Evolutionary conservation across 1,139 yeast genomes (phyloP).

Genomic region (Meyerozyma sp.): DNA sequence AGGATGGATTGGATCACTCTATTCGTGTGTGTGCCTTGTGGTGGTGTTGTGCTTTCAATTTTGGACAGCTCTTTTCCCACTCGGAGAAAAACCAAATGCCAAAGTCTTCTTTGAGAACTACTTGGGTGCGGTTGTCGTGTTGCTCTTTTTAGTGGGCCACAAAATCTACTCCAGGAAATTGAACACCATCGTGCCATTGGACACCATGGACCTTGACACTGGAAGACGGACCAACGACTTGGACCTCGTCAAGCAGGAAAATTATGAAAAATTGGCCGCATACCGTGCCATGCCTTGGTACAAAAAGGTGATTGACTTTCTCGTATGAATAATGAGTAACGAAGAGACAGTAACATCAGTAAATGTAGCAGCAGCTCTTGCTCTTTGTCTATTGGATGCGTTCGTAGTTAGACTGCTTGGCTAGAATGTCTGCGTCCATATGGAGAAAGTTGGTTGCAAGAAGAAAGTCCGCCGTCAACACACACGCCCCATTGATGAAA

Average conservation of each 20-base stretch:
- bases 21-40: constrained; percentile 24
- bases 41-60: constrained; percentile 35
- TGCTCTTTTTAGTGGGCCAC: constrained; percentile 28
- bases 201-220: constrained; percentile 2
- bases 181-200: constrained; percentile 21
- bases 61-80: constrained; percentile 38
- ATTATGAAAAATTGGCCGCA: background rate
- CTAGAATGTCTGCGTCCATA: constrained; percentile 31
- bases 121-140: constrained; percentile 29
- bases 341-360: background rate
- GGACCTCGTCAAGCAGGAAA: background rate
- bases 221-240: background rate
- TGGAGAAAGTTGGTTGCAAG: constrained; percentile 36
- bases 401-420: constrained; percentile 16
- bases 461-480: constrained; percentile 40
- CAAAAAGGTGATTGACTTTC: background rate
- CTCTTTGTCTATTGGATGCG: background rate
- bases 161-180: constrained; percentile 29
- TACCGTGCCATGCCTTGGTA: constrained; percentile 1
- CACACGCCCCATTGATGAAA: constrained; percentile 54
- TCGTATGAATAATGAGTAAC: background rate
- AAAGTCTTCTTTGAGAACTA: constrained; percentile 28
- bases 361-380: background rate
- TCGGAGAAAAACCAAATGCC: constrained; percentile 26
- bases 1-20: constrained; percentile 34